These are phyloP conservation scores for Mucor sp. DNA, from an alignment of 371 early-diverging fungal genomes.

Conservation along the genomic window DNA sequence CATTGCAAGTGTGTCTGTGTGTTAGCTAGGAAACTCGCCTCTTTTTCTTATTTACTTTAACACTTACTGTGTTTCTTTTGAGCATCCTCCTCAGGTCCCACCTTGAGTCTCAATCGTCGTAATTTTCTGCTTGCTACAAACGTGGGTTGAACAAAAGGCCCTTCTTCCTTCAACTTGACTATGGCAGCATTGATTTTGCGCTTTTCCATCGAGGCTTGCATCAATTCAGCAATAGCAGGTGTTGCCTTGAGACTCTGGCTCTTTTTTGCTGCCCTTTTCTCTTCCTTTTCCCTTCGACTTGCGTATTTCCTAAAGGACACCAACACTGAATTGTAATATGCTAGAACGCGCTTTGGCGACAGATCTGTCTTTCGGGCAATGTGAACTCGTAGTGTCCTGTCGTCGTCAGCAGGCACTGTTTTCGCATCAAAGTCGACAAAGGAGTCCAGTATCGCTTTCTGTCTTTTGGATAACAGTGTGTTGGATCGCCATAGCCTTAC, in stretches of 20 bases:
- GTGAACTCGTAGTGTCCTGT: not conserved
- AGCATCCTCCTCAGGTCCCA: not conserved
- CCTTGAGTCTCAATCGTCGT: conserved; percentile 1
- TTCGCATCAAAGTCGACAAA: conserved; percentile 7
- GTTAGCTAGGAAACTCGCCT: too few species aligned
- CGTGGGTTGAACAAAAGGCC: conserved; percentile 6
- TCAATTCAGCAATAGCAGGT: conserved; percentile 7
- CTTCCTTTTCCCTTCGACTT: not conserved
- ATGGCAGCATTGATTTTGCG: conserved; percentile 4
- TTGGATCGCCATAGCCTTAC: not conserved
- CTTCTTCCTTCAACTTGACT: not conserved
- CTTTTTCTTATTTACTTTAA: too few species aligned
- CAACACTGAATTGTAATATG: conserved; percentile 8
- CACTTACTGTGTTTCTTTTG: not conserved
- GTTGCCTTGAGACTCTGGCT: not conserved
- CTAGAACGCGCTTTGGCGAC: not conserved
- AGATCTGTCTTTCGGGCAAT: conserved; percentile 1
- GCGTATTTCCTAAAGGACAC: conserved; percentile 4
- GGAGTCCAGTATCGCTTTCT: conserved; percentile 9
- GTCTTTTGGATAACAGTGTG: not conserved
- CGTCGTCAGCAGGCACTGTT: conserved; percentile 11
- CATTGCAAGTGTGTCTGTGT: too few species aligned
- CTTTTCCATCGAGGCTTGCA: conserved; percentile 15
- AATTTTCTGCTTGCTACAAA: conserved; percentile 22
- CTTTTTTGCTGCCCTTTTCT: not conserved